These are phyloP conservation scores for Eleusine coracana DNA, from an alignment of 176 grass and related monocot genomes.

Conservation along the genomic window DNA sequence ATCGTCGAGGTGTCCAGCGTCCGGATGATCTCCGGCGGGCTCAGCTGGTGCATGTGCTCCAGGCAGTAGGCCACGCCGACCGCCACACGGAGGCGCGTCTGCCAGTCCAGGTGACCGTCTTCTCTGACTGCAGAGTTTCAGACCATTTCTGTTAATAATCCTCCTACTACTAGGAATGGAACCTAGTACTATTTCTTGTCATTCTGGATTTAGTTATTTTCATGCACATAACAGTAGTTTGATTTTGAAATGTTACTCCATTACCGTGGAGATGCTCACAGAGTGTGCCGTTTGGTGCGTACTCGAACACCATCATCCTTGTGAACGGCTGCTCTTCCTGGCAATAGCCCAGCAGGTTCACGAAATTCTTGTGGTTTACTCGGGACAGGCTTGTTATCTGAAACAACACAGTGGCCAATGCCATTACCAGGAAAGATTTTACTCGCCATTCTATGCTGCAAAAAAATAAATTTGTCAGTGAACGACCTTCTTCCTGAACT, in stretches of 20 bases:
- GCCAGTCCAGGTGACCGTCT: conserved; percentile 77
- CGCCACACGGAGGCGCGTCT: conserved; percentile 65
- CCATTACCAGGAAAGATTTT: background rate
- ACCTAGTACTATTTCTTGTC: background rate
- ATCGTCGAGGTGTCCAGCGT: conserved; percentile 70
- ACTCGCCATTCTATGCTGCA: background rate
- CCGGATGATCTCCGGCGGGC: conserved; percentile 57
- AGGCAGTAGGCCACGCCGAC: conserved; percentile 83
- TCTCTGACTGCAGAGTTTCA: conserved; percentile 54
- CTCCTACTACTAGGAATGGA: background rate
- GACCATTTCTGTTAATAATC: background rate
- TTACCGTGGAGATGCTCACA: conserved; percentile 93
- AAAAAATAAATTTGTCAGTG: background rate
- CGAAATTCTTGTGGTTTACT: conserved; percentile 92
- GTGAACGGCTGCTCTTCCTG: conserved; percentile 84
- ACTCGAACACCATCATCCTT: conserved; percentile 99
- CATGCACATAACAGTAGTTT: background rate
- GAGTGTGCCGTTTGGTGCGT: conserved; percentile 85
- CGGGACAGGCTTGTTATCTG: conserved; percentile 78
- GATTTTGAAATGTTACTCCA: background rate
- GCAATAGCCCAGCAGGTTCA: conserved; percentile 90
- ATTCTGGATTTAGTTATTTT: background rate
- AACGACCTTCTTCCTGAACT: conserved; percentile 82
- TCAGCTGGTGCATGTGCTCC: conserved; percentile 87
- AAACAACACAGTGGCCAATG: background rate